These are phyloP conservation scores for Eucalyptus pauciflora DNA, from an alignment of 345 rosid species.

Conservation along the genomic window DNA sequence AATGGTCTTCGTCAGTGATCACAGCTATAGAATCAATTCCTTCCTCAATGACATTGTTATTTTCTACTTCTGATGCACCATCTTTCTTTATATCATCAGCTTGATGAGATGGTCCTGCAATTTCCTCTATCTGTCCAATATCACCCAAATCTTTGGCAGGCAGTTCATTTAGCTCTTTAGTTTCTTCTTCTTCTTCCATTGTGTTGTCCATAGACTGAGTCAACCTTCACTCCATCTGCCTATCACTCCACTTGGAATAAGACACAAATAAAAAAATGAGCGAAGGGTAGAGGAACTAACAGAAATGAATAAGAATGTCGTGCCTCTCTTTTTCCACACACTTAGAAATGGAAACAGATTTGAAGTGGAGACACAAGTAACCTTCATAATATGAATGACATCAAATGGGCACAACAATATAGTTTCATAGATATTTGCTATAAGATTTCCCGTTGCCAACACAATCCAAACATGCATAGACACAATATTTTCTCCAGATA, in stretches of 20 bases:
- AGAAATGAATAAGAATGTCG: background rate
- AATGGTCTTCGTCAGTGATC: slow-evolving; percentile 48
- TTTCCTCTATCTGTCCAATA: slow-evolving; percentile 12
- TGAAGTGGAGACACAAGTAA: background rate
- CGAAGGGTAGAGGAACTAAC: background rate
- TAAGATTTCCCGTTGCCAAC: background rate
- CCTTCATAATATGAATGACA: background rate
- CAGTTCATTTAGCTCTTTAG: slow-evolving; percentile 29
- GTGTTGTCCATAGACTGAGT: background rate
- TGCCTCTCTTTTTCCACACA: background rate
- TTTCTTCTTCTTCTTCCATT: slow-evolving; percentile 78
- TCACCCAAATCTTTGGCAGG: slow-evolving; percentile 5
- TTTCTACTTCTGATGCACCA: background rate
- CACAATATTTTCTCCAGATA: background rate
- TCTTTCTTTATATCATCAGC: slow-evolving; percentile 1
- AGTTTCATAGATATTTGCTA: background rate
- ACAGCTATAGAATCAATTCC: slow-evolving; percentile 16
- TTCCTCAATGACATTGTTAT: background rate
- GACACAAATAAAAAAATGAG: background rate
- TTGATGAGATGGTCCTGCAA: slow-evolving; percentile 18
- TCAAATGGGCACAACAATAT: background rate
- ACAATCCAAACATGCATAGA: background rate
- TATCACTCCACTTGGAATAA: slow-evolving; percentile 9
- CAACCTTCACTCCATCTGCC: slow-evolving; percentile 15
- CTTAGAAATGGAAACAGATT: background rate